Percentiles rank a stretch among this genome's conserved stretches.
These are phyloP conservation scores for Volutella citrinella DNA, from an alignment of 2,329 filamentous ascomycete genomes.

Conservation along the genomic window DNA sequence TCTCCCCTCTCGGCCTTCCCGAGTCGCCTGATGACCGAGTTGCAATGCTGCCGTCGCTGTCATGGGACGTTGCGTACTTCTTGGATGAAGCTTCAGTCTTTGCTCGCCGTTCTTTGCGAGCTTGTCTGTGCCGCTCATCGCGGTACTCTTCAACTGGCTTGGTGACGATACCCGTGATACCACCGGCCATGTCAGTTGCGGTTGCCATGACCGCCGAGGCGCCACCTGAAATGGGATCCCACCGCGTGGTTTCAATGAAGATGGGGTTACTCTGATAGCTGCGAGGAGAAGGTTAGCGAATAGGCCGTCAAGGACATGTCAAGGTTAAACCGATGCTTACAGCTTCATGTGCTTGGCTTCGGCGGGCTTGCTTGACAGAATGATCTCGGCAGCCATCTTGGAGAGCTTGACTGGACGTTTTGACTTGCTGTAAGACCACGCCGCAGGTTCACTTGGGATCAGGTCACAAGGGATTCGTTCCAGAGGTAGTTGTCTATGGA, in stretches of 20 bases:
- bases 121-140: no score
- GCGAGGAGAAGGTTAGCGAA: neutral
- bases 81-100: no score
- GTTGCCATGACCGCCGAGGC: conserved; percentile 1
- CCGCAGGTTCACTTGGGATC: neutral
- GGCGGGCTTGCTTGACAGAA: neutral
- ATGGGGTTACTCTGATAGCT: neutral
- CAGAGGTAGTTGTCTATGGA: conserved; percentile 31
- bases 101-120: no score
- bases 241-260: neutral
- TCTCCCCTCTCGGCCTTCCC: neutral
- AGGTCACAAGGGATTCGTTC: conserved; percentile 1
- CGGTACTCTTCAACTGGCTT: conserved; percentile 1
- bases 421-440: conserved; percentile 1
- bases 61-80: no score
- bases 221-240: conserved; percentile 5
- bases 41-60: no score
- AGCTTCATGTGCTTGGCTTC: conserved; percentile 1
- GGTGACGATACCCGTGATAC: neutral
- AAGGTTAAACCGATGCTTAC: no score
- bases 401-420: no score
- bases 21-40: neutral
- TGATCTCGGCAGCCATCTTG: no score
- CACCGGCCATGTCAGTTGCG: no score
- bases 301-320: no score